Conservation (phyloP, 164 flowering plant species). For the Echeveria elegans region DNA sequence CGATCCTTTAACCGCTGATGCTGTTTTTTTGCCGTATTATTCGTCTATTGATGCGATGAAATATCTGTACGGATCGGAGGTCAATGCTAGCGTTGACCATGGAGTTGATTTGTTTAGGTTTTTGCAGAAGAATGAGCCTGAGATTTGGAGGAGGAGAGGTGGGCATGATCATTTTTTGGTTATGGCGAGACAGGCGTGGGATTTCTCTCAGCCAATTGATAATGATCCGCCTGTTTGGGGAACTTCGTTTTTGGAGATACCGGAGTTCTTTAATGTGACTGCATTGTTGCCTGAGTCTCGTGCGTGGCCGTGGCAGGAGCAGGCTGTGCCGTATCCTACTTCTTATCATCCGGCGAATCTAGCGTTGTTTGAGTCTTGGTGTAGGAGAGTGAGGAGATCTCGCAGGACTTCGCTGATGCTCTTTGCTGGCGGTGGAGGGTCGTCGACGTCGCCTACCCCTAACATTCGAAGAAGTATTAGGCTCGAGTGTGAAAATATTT, state of each 20-base stretch:
- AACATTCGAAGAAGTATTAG: conserved; percentile 76
- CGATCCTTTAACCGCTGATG: conserved; percentile 53
- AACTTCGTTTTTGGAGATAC: conserved; percentile 70
- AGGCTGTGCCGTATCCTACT: conserved; percentile 79
- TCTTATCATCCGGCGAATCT: conserved; percentile 75
- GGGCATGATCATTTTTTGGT: conserved; percentile 84
- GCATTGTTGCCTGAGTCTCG: conserved; percentile 57
- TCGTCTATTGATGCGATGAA: conserved; percentile 54
- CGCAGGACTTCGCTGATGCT: conserved; percentile 45
- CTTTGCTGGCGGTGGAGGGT: conserved; percentile 92
- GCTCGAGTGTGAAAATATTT: conserved; percentile 41
- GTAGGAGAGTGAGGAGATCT: conserved; percentile 42
- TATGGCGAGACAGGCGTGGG: conserved; percentile 90
- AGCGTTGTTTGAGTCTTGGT: conserved; percentile 46
- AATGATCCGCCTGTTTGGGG: conserved; percentile 70
- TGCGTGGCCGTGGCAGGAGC: conserved; percentile 92
- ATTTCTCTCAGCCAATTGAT: conserved; percentile 53
- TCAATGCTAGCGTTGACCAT: conserved; percentile 46
- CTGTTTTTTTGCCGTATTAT: conserved; percentile 79
- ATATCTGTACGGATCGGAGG: conserved; percentile 70
- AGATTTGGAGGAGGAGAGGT: conserved; percentile 36
- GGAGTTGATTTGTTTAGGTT: conserved; percentile 47
- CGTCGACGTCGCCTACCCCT: conserved; percentile 37
- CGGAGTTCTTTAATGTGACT: conserved; percentile 75
- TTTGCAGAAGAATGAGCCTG: conserved; percentile 29